Percentiles rank a stretch among this genome's conserved stretches.
Evolutionary conservation across 768 basidiomycete species (phyloP).

Genomic region (Boletus sp.): DNA sequence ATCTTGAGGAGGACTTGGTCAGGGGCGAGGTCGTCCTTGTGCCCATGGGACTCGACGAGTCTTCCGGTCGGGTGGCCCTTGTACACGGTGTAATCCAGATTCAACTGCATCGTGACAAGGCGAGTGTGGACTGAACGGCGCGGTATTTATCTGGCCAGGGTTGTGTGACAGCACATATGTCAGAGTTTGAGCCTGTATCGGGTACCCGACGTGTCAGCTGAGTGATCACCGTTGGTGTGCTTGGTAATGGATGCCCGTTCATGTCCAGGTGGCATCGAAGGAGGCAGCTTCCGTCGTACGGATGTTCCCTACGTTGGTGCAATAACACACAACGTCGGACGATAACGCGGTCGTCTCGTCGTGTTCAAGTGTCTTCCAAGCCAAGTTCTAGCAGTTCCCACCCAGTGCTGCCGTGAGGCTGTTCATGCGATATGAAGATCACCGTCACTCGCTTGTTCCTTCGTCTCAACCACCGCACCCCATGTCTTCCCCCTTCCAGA

Average conservation of each 20-base stretch:
- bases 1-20: slow-evolving; percentile 31
- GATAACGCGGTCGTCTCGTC: no score
- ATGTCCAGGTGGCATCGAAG: no score
- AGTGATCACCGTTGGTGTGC: no score
- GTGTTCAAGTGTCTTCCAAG: slow-evolving; percentile 6
- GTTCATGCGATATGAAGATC: neutral
- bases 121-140: no score
- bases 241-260: no score
- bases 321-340: no score
- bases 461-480: neutral
- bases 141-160: slow-evolving; percentile 7
- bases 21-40: slow-evolving; percentile 16
- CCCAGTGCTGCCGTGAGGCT: no score
- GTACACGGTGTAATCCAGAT: slow-evolving; percentile 29
- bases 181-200: no score
- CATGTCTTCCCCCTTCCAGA: slow-evolving; percentile 16
- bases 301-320: no score
- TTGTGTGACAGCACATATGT: no score
- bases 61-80: slow-evolving; percentile 25
- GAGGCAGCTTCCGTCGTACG: no score
- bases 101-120: slow-evolving; percentile 11
- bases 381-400: slow-evolving; percentile 4
- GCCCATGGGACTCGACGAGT: slow-evolving; percentile 16
- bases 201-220: no score
- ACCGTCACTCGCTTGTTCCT: neutral